Evolutionary conservation across 768 basidiomycete genomes (phyloP).

Genomic region (Mycena epipterygia): DNA sequence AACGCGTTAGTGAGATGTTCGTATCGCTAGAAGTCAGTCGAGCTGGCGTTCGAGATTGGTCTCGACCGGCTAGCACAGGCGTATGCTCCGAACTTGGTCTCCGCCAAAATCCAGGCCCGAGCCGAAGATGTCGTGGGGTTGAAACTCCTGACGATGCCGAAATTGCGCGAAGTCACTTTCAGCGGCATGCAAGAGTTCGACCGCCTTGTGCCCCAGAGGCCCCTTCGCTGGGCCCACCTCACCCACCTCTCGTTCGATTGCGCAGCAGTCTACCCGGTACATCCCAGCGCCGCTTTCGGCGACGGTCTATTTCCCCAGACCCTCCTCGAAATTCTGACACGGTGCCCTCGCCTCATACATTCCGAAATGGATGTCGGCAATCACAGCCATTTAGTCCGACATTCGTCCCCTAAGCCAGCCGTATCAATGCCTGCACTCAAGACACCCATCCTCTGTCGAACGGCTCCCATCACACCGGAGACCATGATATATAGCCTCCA

Average conservation of each 20-base stretch:
- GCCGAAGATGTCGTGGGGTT: neutral
- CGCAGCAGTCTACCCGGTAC: neutral
- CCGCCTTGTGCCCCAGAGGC: neutral
- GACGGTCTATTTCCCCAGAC: neutral
- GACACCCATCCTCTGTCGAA: neutral
- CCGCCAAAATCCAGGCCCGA: neutral
- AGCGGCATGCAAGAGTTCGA: neutral
- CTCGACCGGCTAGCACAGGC: neutral
- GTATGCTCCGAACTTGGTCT: neutral
- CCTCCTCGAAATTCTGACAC: neutral
- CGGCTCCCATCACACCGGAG: neutral
- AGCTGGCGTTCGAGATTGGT: neutral
- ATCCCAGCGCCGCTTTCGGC: too few species aligned
- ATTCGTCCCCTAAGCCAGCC: neutral
- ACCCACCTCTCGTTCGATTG: neutral
- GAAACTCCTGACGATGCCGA: constrained; percentile 9
- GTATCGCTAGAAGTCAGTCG: neutral
- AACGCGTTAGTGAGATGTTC: neutral
- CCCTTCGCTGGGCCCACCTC: neutral
- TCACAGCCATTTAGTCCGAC: neutral
- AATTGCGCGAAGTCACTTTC: neutral
- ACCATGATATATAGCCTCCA: neutral
- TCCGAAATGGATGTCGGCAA: neutral
- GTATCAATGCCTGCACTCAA: neutral
- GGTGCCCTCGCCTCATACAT: neutral